A percentile compares a stretch with the other conserved stretches of the same genome.
Evolutionary conservation across 2,329 filamentous ascomycete species (phyloP).

Genomic region (Zasmidium citrigriseum): DNA sequence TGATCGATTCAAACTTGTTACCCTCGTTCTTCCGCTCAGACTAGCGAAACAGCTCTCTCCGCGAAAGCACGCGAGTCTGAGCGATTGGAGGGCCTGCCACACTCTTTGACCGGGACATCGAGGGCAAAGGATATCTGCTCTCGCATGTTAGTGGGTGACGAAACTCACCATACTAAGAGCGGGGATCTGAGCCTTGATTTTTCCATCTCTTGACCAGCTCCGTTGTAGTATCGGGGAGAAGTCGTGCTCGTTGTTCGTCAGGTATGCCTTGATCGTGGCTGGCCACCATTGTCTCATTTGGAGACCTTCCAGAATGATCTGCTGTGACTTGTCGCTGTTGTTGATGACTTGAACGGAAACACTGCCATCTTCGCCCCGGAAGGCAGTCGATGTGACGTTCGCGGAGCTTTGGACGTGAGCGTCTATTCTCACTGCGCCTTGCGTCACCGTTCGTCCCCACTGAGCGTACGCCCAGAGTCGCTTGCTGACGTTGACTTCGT

Average conservation of each 20-base stretch:
- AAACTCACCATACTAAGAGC: neutral
- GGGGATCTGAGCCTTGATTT: neutral
- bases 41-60: too few relatives aligned
- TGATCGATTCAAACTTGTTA: too few relatives aligned
- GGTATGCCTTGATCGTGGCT: neutral
- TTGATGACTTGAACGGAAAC: slow-evolving; percentile 42
- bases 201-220: neutral
- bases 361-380: slow-evolving; percentile 36
- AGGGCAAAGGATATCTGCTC: too few relatives aligned
- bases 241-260: neutral
- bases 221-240: neutral
- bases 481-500: slow-evolving; percentile 36
- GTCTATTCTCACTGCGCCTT: slow-evolving; percentile 40
- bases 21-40: too few relatives aligned
- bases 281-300: neutral
- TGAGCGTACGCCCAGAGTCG: slow-evolving; percentile 46
- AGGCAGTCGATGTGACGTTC: slow-evolving; percentile 36
- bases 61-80: too few relatives aligned
- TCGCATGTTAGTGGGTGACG: too few relatives aligned
- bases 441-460: slow-evolving; percentile 41
- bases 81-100: too few relatives aligned
- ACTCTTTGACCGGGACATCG: too few relatives aligned
- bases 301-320: neutral
- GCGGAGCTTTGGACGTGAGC: slow-evolving; percentile 30
- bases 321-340: slow-evolving; percentile 19